Evolutionary conservation across 2,329 filamentous ascomycete species (phyloP).

Genomic region (Talaromyces sp.): DNA sequence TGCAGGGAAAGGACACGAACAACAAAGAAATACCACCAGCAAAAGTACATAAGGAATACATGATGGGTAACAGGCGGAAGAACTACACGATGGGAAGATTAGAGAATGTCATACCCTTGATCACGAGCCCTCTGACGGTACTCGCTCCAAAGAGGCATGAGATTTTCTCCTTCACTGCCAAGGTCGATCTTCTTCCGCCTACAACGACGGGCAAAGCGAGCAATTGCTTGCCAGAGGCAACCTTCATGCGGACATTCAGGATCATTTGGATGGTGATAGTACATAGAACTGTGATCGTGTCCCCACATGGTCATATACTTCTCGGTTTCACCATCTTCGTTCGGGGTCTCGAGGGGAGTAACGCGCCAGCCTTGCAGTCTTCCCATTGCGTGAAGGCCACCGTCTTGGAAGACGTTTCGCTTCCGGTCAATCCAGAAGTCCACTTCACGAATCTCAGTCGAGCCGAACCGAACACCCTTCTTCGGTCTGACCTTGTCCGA

Average conservation of each 20-base stretch:
- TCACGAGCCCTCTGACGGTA: slow-evolving; percentile 20
- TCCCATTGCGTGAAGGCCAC: slow-evolving; percentile 19
- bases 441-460: slow-evolving; percentile 25
- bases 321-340: slow-evolving; percentile 27
- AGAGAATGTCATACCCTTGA: slow-evolving; percentile 14
- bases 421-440: slow-evolving; percentile 31
- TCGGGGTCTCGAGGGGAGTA: slow-evolving; percentile 25
- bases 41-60: not conserved
- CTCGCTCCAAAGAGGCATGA: slow-evolving; percentile 22
- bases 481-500: slow-evolving; percentile 22
- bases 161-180: not conserved
- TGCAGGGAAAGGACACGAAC: not conserved
- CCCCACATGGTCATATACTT: slow-evolving; percentile 25
- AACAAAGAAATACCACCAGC: not conserved
- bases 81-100: slow-evolving; percentile 20
- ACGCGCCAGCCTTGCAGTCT: slow-evolving; percentile 25
- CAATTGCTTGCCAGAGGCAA: slow-evolving; percentile 23
- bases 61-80: slow-evolving; percentile 17
- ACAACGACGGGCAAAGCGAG: slow-evolving; percentile 10
- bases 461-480: slow-evolving; percentile 31
- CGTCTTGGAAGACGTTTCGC: slow-evolving; percentile 23
- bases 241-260: slow-evolving; percentile 13
- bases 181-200: slow-evolving; percentile 2
- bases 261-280: slow-evolving; percentile 14
- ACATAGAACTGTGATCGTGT: slow-evolving; percentile 15